Base-by-base conservation (phyloP, 495 filamentous ascomycete species). In the Penicillium ochrochloron region DNA sequence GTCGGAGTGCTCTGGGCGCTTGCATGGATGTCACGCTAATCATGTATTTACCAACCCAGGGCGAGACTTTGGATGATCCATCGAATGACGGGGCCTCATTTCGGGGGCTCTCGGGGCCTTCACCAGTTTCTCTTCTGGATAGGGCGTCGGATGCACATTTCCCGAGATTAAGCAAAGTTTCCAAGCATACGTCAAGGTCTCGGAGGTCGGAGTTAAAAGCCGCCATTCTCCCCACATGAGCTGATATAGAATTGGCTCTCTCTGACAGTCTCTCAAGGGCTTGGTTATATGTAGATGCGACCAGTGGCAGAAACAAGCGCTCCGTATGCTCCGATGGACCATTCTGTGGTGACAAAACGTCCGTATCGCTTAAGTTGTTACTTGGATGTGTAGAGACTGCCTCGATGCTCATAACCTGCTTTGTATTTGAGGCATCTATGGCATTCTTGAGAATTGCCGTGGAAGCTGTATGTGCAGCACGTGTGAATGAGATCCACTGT, bases 401-500 rank as follows among this genome's bases (percentile, higher is more conserved):
- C 10, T 5, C 11, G 2, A 25, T 25, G 21, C 21, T 5, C 3
- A 17, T 5, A 50, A 21, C 2, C 4, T 27, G 21, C 0, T 2
- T 17, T 25, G 8, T 51, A 51, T 51, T 29, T 11, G 42, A 23
- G 6, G 48, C 23, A 3, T 17, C 12, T 1, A 51, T 5, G 12
- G 29, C 15, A 11, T 29, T 25, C 0, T 51, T 51, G 12, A 51
- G 48, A 19, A 51, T 8, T 51, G 48, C 48, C 4, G 48, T 51
- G 23, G 23, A 27, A 11, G 48, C 48, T 15, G 12, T 51, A 27
- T 51, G 48, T 5, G 48, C 48, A 17, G 48, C 48, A 15, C 48
- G 48, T 15, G 48, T 51, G 23, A 51, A 51, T 27, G 48, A 51
- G 23, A 51, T 51, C 48, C 48, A 51, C 14, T 51, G 48, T 31